These are phyloP conservation scores for Globisporangium carolinianum DNA, from an alignment of 352 stramenopile species.

Conservation along the genomic window DNA sequence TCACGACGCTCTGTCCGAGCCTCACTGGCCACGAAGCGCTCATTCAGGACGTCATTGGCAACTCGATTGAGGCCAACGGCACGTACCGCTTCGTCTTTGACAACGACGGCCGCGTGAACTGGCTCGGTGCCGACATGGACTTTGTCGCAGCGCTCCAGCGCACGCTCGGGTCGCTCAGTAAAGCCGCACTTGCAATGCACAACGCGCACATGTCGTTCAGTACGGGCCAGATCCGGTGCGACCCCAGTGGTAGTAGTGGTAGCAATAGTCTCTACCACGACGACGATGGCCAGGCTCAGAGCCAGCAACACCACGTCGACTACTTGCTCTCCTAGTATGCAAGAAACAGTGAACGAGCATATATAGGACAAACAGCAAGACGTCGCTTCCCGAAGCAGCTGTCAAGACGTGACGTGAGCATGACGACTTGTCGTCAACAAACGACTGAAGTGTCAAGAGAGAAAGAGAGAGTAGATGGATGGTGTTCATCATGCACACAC, in stretches of 20 bases:
- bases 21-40: constrained; percentile 31
- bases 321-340: constrained; percentile 33
- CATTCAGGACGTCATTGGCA: constrained; percentile 42
- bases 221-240: constrained; percentile 42
- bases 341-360: no score
- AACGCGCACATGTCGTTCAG: constrained; percentile 41
- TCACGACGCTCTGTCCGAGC: constrained; percentile 36
- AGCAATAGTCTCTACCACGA: no score
- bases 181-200: constrained; percentile 32
- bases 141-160: constrained; percentile 39
- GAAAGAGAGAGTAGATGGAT: no score
- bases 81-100: constrained; percentile 58
- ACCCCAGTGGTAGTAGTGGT: not conserved
- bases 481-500: no score
- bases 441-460: no score
- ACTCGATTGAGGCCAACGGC: constrained; percentile 27
- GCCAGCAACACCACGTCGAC: constrained; percentile 25
- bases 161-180: constrained; percentile 34
- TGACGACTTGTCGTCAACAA: no score
- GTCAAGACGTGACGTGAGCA: no score
- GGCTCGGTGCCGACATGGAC: constrained; percentile 56
- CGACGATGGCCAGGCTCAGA: not conserved
- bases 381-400: no score
- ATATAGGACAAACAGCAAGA: not conserved
- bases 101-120: constrained; percentile 26